A percentile compares a stretch with the other conserved stretches of the same genome.
These are phyloP conservation scores for Anaeramoeba flamelloides DNA, from an alignment of 78 protist species.

Conservation along the genomic window DNA sequence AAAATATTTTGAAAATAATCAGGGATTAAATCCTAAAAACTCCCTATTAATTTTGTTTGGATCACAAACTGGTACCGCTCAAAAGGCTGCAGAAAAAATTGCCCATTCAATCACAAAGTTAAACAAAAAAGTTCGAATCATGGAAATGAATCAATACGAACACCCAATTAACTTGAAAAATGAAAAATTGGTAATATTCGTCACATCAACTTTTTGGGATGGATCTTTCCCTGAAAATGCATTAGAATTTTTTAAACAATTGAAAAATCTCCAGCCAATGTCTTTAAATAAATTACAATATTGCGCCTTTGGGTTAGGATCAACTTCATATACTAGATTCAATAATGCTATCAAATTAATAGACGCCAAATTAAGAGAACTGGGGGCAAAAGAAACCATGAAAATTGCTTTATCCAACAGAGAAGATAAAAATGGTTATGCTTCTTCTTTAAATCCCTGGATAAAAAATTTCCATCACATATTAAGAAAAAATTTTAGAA, in stretches of 20 bases:
- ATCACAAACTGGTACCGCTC: not conserved
- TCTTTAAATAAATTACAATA: not conserved
- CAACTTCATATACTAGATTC: constrained; percentile 16
- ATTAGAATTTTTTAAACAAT: not conserved
- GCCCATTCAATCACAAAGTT: not conserved
- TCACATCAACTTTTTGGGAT: constrained; percentile 21
- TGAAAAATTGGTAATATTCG: not conserved
- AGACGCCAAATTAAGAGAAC: not conserved
- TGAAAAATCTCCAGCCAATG: not conserved
- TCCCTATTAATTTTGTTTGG: not conserved
- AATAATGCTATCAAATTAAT: constrained; percentile 8
- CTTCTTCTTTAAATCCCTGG: not conserved
- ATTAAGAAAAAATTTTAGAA: not conserved
- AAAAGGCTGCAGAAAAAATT: not conserved
- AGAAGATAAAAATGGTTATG: not conserved
- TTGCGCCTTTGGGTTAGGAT: constrained; percentile 21
- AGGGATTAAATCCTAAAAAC: not conserved
- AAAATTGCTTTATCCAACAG: not conserved
- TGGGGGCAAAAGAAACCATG: constrained; percentile 10
- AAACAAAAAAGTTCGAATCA: not conserved
- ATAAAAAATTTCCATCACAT: not conserved
- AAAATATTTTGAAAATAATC: not conserved
- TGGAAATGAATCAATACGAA: not conserved
- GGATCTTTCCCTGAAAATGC: constrained; percentile 22
- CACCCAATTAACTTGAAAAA: not conserved